phyloP scores from a whole-genome alignment of 345 rosid species.

The Mercurialis annua region DNA sequence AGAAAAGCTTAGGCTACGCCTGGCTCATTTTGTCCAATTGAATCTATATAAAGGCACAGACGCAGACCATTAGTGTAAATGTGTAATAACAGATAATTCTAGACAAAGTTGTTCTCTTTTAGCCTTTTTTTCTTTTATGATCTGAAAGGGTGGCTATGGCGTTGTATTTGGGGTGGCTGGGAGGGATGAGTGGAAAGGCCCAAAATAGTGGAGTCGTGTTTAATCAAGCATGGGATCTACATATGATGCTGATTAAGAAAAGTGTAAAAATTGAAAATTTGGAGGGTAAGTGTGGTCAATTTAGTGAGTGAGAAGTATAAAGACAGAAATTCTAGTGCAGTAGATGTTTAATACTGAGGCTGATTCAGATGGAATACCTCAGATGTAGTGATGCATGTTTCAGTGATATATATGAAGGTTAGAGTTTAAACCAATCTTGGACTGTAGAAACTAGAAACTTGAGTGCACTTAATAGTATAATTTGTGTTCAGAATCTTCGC shows the following conservation, averaged over 20 bases:
- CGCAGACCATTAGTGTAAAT: neutral
- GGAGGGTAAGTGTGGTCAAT: neutral
- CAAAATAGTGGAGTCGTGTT: no score
- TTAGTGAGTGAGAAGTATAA: neutral
- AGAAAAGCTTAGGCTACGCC: neutral
- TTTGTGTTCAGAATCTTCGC: neutral
- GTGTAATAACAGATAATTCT: neutral
- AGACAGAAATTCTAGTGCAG: neutral
- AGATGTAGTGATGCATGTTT: neutral
- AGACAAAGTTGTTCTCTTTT: neutral
- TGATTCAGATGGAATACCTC: neutral
- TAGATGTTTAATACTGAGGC: neutral
- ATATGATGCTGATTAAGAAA: neutral
- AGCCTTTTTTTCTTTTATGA: neutral
- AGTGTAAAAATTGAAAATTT: neutral
- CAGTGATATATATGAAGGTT: neutral
- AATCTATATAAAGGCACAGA: neutral
- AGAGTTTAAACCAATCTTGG: neutral
- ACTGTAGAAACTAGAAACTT: neutral
- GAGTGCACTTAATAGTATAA: neutral
- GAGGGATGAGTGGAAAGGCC: no score
- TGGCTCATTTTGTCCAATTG: neutral
- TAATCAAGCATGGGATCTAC: neutral
- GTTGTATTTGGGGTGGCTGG: no score
- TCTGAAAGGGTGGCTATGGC: no score